These are phyloP conservation scores for Epichloe elymi DNA, from an alignment of 2,329 filamentous ascomycete species.

Conservation along the genomic window DNA sequence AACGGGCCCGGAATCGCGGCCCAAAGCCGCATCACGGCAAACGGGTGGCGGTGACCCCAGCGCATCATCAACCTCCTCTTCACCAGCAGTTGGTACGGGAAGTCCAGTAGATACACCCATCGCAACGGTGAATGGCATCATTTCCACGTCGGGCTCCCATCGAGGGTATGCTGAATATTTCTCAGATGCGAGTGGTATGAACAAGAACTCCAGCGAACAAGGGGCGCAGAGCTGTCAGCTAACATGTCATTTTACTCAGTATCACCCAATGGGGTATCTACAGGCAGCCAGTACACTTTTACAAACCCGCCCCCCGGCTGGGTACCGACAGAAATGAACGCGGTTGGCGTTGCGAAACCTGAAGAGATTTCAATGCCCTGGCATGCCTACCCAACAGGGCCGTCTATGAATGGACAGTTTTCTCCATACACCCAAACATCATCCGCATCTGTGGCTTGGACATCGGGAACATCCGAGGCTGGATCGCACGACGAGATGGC, in stretches of 20 bases:
- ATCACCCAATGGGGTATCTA: constrained; percentile 19
- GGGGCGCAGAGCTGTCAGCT: background rate
- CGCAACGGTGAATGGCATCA: background rate
- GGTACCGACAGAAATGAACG: constrained; percentile 29
- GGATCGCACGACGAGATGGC: constrained; percentile 29
- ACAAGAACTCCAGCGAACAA: background rate
- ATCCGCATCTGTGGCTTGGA: constrained; percentile 29
- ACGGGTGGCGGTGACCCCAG: constrained; percentile 22
- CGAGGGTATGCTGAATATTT: constrained; percentile 23
- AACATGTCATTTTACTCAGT: constrained; percentile 13
- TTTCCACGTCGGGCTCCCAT: constrained; percentile 17
- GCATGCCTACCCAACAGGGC: constrained; percentile 36
- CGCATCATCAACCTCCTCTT: constrained; percentile 33
- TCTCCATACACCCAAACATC: constrained; percentile 34
- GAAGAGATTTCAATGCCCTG: constrained; percentile 32
- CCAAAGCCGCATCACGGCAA: constrained; percentile 27
- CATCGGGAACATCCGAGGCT: constrained; percentile 22
- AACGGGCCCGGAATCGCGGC: constrained; percentile 34
- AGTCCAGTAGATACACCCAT: constrained; percentile 27
- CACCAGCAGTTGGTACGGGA: constrained; percentile 31
- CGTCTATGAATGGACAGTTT: constrained; percentile 36
- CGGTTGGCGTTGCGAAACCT: constrained; percentile 26
- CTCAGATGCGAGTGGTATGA: constrained; percentile 32
- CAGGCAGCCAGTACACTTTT: constrained; percentile 25
- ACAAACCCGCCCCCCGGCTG: constrained; percentile 27